Evolutionary conservation across 169 alveolate genomes (phyloP).

Genomic region (Cryptosporidium viatorum): DNA sequence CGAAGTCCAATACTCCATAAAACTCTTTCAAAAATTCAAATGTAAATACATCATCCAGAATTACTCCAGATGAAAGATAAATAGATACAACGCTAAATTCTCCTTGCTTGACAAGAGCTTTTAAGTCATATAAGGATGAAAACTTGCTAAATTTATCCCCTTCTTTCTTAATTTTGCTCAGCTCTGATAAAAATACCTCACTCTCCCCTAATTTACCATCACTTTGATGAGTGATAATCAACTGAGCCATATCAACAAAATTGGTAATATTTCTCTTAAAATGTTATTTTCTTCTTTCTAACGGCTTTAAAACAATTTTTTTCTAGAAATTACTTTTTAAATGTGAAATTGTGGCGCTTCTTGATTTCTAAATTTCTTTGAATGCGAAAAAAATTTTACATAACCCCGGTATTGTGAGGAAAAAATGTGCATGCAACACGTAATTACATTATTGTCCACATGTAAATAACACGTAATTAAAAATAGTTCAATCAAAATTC

Average conservation of each 20-base stretch:
- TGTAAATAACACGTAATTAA: background rate
- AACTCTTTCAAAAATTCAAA: conserved; percentile 21
- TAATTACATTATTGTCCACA: conserved; percentile 9
- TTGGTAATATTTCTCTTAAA: background rate
- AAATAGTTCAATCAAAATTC: background rate
- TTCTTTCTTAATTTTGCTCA: background rate
- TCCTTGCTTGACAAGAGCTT: no score
- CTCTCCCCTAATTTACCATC: background rate
- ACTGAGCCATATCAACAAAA: background rate
- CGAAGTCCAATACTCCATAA: conserved; percentile 3
- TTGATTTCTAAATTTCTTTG: background rate
- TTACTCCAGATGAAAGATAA: background rate
- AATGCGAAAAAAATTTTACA: background rate
- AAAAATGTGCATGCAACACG: background rate
- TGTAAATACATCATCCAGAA: background rate
- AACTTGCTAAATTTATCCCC: background rate
- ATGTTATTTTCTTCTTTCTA: background rate
- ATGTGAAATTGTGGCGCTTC: background rate
- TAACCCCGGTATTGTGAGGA: background rate
- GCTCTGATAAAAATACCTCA: background rate
- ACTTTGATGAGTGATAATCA: background rate
- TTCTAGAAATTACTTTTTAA: background rate
- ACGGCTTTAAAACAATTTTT: background rate
- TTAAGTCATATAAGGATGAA: background rate
- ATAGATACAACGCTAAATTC: background rate